Percentiles rank a stretch among this genome's conserved stretches.
Conservation (phyloP, 2,329 filamentous ascomycete genomes). For the Dendrostoma leiphaemia region DNA sequence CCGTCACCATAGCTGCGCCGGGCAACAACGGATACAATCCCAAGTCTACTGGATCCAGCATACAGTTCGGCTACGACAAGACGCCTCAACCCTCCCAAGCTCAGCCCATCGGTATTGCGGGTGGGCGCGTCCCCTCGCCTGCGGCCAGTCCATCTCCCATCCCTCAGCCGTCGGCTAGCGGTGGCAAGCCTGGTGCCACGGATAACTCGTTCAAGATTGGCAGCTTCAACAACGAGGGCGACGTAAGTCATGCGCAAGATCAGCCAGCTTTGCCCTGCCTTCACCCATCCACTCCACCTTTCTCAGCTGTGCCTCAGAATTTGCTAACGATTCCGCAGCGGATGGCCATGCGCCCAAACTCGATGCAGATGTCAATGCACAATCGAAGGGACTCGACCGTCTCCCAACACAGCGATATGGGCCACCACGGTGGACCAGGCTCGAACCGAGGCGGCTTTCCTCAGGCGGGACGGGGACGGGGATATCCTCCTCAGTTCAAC, state of each 20-base stretch:
- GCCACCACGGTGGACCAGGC: slow-evolving; percentile 56
- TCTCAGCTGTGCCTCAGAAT: slow-evolving; percentile 12
- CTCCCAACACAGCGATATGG: slow-evolving; percentile 73
- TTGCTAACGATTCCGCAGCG: slow-evolving; percentile 41
- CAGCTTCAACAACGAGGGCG: slow-evolving; percentile 75
- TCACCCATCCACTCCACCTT: slow-evolving; percentile 12
- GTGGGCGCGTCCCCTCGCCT: slow-evolving; percentile 77
- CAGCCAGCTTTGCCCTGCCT: background rate
- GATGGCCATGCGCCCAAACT: slow-evolving; percentile 64
- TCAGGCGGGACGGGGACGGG: slow-evolving; percentile 49
- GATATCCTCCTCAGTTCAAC: slow-evolving; percentile 23
- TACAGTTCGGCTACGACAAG: slow-evolving; percentile 83
- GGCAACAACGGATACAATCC: slow-evolving; percentile 69
- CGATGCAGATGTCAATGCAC: slow-evolving; percentile 54
- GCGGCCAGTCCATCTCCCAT: slow-evolving; percentile 90
- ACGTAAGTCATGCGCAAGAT: slow-evolving; percentile 57
- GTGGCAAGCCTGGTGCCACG: slow-evolving; percentile 67
- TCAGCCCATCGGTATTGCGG: slow-evolving; percentile 59
- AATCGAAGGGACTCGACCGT: slow-evolving; percentile 84
- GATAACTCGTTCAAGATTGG: slow-evolving; percentile 69
- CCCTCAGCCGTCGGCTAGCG: slow-evolving; percentile 79
- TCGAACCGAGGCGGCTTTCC: slow-evolving; percentile 57
- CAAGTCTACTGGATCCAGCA: slow-evolving; percentile 50
- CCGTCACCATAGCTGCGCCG: slow-evolving; percentile 86
- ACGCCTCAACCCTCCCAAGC: slow-evolving; percentile 57